Base-by-base conservation (phyloP, 148 eudicot genomes). In the Dianthus caryophyllus region DNA sequence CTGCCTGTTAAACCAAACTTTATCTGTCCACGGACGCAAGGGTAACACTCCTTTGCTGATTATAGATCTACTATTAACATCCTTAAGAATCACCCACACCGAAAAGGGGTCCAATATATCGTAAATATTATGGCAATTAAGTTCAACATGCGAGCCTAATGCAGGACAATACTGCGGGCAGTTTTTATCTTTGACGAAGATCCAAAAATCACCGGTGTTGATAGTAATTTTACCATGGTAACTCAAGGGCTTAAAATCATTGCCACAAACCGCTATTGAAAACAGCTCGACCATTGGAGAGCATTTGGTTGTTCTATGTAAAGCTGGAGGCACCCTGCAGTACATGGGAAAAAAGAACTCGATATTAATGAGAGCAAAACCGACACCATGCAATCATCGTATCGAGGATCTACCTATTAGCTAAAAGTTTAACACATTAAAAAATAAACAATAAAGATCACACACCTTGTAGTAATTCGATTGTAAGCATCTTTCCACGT, bases 171-270 rank as follows among this genome's bases (percentile, higher is more conserved):
- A 5, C 29, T 39, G 65, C 39, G 65, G 49, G 29, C 29, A 21
- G 22, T 44, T 20, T 11, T 11, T 2, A 12, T 61, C 49, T 61
- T n/a, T 61, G 15, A 18, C 11, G 29, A 61, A 61, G 15, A 41
- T 4, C 26, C 2, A 0, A 41, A 2, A 24, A 39, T 5, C 47
- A 7, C 24, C 15, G 21, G 15, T 21, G 57, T 4, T 53, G 0
- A 20, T 16, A 2, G 2, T 18, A 41, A 61, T 41, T 13, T 24
- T 20, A 5, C 65, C 65, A 13, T 21, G 21, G 15, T 36, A 44
- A 24, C 26, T 39, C 3, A 61, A 61, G 39, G 65, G 65, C 49
- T 61, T 12, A 25, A 61, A 61, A 20, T 39, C 49, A 11, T 38
- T 61, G 8, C 49, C 20, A 41, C 50, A 43, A 39, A 61, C 48